Evolutionary conservation across 116 monocot species (phyloP).

Genomic region (Iris pallida): DNA sequence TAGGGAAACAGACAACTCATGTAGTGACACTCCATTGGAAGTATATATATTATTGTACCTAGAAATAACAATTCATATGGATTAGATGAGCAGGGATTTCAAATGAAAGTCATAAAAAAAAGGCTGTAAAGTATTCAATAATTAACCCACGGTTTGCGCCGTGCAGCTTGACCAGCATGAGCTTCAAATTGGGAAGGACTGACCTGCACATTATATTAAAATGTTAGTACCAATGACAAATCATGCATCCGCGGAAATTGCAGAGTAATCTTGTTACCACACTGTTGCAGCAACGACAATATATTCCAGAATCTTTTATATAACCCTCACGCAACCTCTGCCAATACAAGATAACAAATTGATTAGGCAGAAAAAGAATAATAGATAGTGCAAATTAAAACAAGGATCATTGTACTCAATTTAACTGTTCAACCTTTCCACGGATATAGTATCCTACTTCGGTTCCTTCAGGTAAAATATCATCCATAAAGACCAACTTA

Average conservation of each 20-base stretch:
- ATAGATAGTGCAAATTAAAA: constrained; percentile 1
- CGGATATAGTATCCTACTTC: constrained; percentile 79
- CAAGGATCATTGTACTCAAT: constrained; percentile 1
- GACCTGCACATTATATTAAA: constrained; percentile 39
- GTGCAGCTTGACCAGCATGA: constrained; percentile 85
- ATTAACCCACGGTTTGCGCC: constrained; percentile 85
- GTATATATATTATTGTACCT: constrained; percentile 95
- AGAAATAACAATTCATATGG: constrained; percentile 12
- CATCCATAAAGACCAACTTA: constrained; percentile 77
- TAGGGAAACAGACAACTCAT: constrained; percentile 75
- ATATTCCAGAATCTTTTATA: constrained; percentile 80
- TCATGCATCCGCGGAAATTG: background rate
- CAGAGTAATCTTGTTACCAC: constrained; percentile 42
- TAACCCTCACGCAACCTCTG: constrained; percentile 78
- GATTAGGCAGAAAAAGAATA: constrained; percentile 7
- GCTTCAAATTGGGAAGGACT: constrained; percentile 99
- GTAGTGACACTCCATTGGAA: constrained; percentile 90
- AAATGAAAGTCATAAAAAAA: background rate
- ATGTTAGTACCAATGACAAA: background rate
- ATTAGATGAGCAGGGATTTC: background rate
- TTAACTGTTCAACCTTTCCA: constrained; percentile 47
- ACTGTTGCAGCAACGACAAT: constrained; percentile 64
- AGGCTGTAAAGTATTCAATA: constrained; percentile 8
- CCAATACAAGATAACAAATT: constrained; percentile 7
- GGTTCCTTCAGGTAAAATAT: constrained; percentile 73